Evolutionary conservation across 345 rosid species (phyloP), one percentile per base, ranked within the genome.

Genomic region (Populus davidiana): DNA sequence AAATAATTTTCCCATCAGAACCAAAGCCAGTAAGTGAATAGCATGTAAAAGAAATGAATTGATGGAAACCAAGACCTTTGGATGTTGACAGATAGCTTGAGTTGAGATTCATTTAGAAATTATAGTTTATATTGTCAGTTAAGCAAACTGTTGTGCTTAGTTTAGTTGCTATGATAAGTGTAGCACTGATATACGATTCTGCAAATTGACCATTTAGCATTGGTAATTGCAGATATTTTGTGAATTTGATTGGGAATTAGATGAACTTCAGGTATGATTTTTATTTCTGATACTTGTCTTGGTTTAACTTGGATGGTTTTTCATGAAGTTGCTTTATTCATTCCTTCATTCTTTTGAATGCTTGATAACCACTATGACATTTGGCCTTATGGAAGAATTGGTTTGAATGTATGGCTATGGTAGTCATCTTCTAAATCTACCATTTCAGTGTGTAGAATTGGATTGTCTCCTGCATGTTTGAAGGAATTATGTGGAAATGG

Each of bases 221-320:
- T 72, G 67, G 35, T 67, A 35, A 77, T 69, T 91, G 88, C 92
- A 96, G 99, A 88, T 94, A 79, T 84, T 96, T 17, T 90, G 98
- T 74, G 97, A 92, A 75, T 96, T 90, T 81, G 99, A 96, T 86
- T 96, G 99, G 99, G 94, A 88, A 73, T 25, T 91, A 33, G 99
- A 96, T 66, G 94, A 92, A 69, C 84, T 91, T 78, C 91, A 96
- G 91, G 99, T 96, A 83, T 73, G 81, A 47, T 75, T 71, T 81
- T 23, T 36, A 71, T 77, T 72, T 69, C 18, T 75, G 63, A 17
- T 27, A 65, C 64, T 65, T 25, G 21, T 75, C 50, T 49, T 64
- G 20, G 64, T 43, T 50, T 61, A 27, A 65, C 66, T 2, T 69
- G 43, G 64, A 67, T 43, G 49, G 6, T 20, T 23, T 68, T 25